Percentiles rank a stretch among this genome's conserved stretches.
These are phyloP conservation scores for Trichosporon asahii DNA, from an alignment of 1,284 basidiomycete species.

Conservation along the genomic window DNA sequence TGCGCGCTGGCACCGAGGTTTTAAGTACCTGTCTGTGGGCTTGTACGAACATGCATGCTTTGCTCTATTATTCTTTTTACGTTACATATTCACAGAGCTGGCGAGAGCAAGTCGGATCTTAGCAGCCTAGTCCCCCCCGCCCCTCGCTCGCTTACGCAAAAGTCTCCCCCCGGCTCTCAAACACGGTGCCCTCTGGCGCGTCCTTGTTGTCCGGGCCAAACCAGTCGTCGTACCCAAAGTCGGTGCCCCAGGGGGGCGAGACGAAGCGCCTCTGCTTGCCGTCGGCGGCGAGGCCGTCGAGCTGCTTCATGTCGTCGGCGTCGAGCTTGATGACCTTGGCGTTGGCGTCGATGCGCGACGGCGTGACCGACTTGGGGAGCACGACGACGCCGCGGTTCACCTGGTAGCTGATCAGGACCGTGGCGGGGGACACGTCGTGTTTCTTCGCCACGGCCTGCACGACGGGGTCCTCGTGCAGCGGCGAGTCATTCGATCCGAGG, in stretches of 20 bases:
- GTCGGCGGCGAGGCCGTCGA: constrained; percentile 62
- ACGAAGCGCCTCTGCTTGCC: constrained; percentile 62
- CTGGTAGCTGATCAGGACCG: constrained; percentile 48
- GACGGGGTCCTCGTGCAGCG: constrained; percentile 66
- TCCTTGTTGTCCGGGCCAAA: constrained; percentile 47
- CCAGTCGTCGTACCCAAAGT: constrained; percentile 47
- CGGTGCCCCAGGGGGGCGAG: constrained; percentile 46
- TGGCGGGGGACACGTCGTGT: constrained; percentile 60
- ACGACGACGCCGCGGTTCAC: constrained; percentile 58
- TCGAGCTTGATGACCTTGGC: constrained; percentile 54
- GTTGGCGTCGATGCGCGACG: constrained; percentile 56
- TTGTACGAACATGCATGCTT: not conserved
- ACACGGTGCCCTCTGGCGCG: constrained; percentile 41
- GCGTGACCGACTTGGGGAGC: constrained; percentile 73
- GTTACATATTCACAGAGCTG: not conserved
- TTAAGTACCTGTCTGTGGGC: not conserved
- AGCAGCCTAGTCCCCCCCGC: too few relatives aligned
- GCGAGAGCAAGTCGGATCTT: too few relatives aligned
- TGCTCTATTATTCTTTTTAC: not conserved
- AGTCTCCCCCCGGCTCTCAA: constrained; percentile 27
- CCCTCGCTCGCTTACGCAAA: constrained; percentile 9
- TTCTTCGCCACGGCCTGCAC: constrained; percentile 64
- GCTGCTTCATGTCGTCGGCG: constrained; percentile 60
- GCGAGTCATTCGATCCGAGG: constrained; percentile 65
- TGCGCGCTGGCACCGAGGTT: not conserved